Percentiles rank a stretch among this genome's conserved stretches.
Conservation (phyloP, 768 basidiomycete genomes). For the Suillus variegatus region DNA sequence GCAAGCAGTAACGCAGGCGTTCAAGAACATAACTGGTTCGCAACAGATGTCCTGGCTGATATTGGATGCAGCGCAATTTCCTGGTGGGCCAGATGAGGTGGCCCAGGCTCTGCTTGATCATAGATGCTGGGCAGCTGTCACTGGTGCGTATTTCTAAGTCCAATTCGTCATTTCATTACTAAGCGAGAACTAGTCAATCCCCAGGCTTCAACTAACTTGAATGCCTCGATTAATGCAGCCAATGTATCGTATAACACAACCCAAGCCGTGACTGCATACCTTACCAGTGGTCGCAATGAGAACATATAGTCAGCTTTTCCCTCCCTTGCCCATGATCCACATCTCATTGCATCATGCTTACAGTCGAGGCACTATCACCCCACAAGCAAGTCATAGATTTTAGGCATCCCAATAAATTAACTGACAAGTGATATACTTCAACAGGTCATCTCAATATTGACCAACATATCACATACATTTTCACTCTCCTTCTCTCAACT, state of each 20-base stretch:
- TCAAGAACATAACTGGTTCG: conserved; percentile 31
- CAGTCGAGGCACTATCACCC: conserved; percentile 22
- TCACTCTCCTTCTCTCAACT: conserved; percentile 32
- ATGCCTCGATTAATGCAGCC: conserved; percentile 36
- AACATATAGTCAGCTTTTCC: conserved; percentile 51
- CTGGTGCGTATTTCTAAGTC: conserved; percentile 40
- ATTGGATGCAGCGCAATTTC: conserved; percentile 43
- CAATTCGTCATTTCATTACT: neutral
- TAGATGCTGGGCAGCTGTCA: conserved; percentile 53
- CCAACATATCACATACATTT: conserved; percentile 39
- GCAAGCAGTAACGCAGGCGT: conserved; percentile 40
- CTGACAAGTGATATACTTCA: neutral
- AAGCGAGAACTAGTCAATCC: conserved; percentile 37
- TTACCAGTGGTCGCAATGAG: conserved; percentile 54
- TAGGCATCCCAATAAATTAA: neutral
- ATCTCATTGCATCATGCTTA: neutral
- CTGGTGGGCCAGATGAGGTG: conserved; percentile 44
- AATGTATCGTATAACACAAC: conserved; percentile 50
- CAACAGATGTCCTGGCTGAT: conserved; percentile 49
- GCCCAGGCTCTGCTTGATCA: conserved; percentile 49
- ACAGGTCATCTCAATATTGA: conserved; percentile 35
- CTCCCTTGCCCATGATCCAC: neutral
- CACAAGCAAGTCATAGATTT: conserved; percentile 12
- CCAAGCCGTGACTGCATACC: conserved; percentile 49
- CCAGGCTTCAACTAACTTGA: conserved; percentile 39